Conservation (phyloP, 2,329 filamentous ascomycete genomes). For the Beauveria caledonica region DNA sequence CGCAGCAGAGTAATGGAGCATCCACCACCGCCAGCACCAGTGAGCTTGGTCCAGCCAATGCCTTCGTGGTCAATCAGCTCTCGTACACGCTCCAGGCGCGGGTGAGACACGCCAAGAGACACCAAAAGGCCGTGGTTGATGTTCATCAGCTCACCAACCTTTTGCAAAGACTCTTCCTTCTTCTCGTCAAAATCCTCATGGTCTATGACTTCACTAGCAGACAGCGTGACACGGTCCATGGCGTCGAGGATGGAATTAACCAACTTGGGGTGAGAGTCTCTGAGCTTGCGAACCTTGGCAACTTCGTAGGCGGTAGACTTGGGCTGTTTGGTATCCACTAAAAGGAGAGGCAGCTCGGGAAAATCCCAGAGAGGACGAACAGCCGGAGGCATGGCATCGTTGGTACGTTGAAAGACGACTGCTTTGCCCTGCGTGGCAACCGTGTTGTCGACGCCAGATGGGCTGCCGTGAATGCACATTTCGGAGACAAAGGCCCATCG, state of each 20-base stretch:
- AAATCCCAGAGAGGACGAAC: slow-evolving; percentile 78
- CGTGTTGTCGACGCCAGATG: slow-evolving; percentile 94
- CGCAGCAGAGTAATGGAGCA: slow-evolving; percentile 89
- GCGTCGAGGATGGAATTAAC: slow-evolving; percentile 75
- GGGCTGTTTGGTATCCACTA: slow-evolving; percentile 81
- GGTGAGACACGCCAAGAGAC: slow-evolving; percentile 90
- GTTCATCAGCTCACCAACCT: slow-evolving; percentile 79
- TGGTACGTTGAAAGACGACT: slow-evolving; percentile 76
- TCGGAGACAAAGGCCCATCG: slow-evolving; percentile 96
- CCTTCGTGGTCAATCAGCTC: slow-evolving; percentile 83
- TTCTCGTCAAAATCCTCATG: slow-evolving; percentile 60
- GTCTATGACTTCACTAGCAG: slow-evolving; percentile 45
- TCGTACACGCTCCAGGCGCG: slow-evolving; percentile 80
- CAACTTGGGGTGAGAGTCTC: slow-evolving; percentile 63
- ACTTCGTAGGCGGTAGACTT: slow-evolving; percentile 84
- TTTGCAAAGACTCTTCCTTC: slow-evolving; percentile 55
- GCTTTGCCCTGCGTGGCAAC: slow-evolving; percentile 90
- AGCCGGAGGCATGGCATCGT: slow-evolving; percentile 67
- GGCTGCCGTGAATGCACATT: slow-evolving; percentile 95
- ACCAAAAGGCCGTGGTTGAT: slow-evolving; percentile 91
- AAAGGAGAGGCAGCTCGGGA: slow-evolving; percentile 79
- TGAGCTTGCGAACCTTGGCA: slow-evolving; percentile 71
- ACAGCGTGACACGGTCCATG: slow-evolving; percentile 64
- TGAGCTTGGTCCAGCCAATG: slow-evolving; percentile 95
- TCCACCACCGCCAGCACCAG: slow-evolving; percentile 88